These are phyloP conservation scores for Parietichytrium sp. DNA, from an alignment of 108 stramenopile genomes.

Conservation along the genomic window DNA sequence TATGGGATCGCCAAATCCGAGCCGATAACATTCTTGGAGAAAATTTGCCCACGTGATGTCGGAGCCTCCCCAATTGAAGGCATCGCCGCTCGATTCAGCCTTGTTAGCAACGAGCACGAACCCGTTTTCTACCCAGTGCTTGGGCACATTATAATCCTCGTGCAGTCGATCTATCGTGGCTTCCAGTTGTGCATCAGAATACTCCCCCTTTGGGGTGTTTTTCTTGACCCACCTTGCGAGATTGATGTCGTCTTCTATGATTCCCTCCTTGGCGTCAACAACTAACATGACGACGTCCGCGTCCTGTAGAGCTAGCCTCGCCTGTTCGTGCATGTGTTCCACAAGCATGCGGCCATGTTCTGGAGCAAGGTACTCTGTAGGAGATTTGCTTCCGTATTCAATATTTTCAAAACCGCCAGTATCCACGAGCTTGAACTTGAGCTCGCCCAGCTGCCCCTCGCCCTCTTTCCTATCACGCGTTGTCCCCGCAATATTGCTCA, in stretches of 20 bases:
- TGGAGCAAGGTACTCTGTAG: not conserved
- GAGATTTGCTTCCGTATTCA: not conserved
- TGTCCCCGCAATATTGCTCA: slow-evolving; percentile 4
- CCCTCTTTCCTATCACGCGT: slow-evolving; percentile 36
- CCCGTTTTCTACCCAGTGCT: too few species aligned
- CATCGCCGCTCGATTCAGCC: slow-evolving; percentile 38
- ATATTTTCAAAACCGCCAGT: slow-evolving; percentile 60
- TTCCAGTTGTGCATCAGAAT: too few species aligned
- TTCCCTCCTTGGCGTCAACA: slow-evolving; percentile 55
- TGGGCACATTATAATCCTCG: too few species aligned
- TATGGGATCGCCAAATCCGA: slow-evolving; percentile 90
- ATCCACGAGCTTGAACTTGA: slow-evolving; percentile 59
- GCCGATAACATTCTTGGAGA: slow-evolving; percentile 86
- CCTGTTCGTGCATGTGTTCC: not conserved
- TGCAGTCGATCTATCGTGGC: too few species aligned
- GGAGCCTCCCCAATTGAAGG: not conserved
- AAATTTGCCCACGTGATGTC: slow-evolving; percentile 41
- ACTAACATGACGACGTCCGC: slow-evolving; percentile 54
- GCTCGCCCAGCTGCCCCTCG: slow-evolving; percentile 41
- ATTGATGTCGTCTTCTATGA: slow-evolving; percentile 52
- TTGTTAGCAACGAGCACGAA: slow-evolving; percentile 41
- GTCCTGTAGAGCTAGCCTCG: slow-evolving; percentile 45
- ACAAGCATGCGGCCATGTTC: not conserved
- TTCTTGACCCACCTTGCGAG: slow-evolving; percentile 56
- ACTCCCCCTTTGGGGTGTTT: slow-evolving; percentile 28